phyloP scores from a whole-genome alignment of 305 asterid genomes.

The Caryopteris hybrid region DNA sequence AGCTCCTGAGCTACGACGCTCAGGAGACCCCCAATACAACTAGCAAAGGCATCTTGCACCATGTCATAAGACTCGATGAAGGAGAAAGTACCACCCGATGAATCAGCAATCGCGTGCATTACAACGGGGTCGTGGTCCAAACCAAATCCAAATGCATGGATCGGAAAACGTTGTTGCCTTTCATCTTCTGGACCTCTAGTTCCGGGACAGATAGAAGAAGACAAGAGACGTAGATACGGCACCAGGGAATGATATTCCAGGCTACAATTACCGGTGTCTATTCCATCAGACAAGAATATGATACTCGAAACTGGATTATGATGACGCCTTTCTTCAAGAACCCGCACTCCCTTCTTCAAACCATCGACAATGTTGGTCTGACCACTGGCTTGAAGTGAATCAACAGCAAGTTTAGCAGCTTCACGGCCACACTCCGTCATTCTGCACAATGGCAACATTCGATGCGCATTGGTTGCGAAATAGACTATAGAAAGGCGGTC shows the following conservation, averaged over 20 bases:
- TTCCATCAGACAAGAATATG: conserved; percentile 47
- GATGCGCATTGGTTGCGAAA: conserved; percentile 28
- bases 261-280: conserved; percentile 30
- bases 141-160: conserved; percentile 49
- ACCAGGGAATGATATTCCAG: neutral
- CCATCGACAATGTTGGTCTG: conserved; percentile 48
- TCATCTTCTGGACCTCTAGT: neutral
- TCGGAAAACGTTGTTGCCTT: conserved; percentile 23
- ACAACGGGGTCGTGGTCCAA: conserved; percentile 44
- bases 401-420: conserved; percentile 27
- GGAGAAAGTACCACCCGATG: conserved; percentile 46
- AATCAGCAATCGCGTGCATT: conserved; percentile 44
- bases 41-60: conserved; percentile 47
- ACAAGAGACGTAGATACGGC: conserved; percentile 23
- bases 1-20: conserved; percentile 39
- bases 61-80: conserved; percentile 37
- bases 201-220: conserved; percentile 24
- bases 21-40: conserved; percentile 45
- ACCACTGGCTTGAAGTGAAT: conserved; percentile 29
- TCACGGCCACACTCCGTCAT: conserved; percentile 41
- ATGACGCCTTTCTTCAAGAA: conserved; percentile 37
- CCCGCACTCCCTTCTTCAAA: conserved; percentile 39
- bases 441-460: conserved; percentile 31
- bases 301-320: conserved; percentile 35
- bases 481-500: conserved; percentile 42